Base-by-base conservation (phyloP, 2,329 filamentous ascomycete species). In the Epichloe baconii region DNA sequence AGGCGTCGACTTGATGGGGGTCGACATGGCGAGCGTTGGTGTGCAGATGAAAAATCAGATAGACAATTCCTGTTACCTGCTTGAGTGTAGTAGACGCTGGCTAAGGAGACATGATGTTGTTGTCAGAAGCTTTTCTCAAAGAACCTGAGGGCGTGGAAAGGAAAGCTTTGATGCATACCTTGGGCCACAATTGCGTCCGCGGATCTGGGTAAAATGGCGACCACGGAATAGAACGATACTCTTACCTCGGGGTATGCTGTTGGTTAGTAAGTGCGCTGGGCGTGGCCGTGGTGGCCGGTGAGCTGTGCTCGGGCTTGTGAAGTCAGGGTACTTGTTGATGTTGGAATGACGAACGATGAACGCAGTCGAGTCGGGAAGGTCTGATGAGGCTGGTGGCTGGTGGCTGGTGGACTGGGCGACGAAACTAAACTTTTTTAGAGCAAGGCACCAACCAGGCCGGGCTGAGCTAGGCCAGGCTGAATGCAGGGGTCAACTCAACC, bases 1-100 rank as follows among this genome's bases (percentile, higher is more conserved):
- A 57, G 77, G 62, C 57, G 69, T 71, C 37, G 62, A 59, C 52
- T 53, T 62, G 51, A 59, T 52, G 14, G 62, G 62, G 35, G 63
- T 64, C 35, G 65, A 57, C 66, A 68, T 67, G 47, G 12, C 47
- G 41, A 10, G 19, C 31, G 21, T 37, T 23, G 11, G 21, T 36
- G 26, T 7, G 42, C 12, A 5, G 14, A 23, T 26, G 5, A 36
- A 17, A 21, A 7, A 3, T 4, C n/a, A 40, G 14, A 40, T 10
- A 4, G n/a, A 5, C 15, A 40, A 15, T n/a, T 4, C 6, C 4
- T 15, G 8, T 2, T 4, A 8, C 26, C 26, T 31, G 26, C 26
- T 41, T 26, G 36, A 8, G 36, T 17, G 14, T 46, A 23, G 12
- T n/a, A 19, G 15, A 44, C 31, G 15, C 38, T 21, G 41, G 10